Percentiles rank a stretch among this genome's conserved stretches.
Evolutionary conservation across 2,329 filamentous ascomycete species (phyloP).

Genomic region (Cladophialophora chaetospira): DNA sequence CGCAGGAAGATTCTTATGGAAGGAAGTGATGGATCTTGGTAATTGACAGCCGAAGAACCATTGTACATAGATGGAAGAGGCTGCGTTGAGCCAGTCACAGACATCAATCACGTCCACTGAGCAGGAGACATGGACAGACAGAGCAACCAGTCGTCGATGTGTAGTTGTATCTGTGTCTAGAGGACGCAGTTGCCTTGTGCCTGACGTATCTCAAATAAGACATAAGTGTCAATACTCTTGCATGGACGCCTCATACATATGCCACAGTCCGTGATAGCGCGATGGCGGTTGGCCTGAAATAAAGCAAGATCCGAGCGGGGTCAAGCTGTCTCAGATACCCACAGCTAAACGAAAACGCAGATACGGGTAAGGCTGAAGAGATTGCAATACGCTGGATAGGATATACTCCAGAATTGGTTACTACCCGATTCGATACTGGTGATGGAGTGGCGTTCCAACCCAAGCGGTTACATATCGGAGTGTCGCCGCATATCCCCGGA

Average conservation of each 20-base stretch:
- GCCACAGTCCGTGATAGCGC: no score
- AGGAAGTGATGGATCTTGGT: conserved; percentile 1
- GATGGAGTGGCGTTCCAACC: not conserved
- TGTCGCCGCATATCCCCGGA: no score
- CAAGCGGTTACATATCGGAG: no score
- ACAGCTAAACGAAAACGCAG: not conserved
- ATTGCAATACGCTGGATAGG: not conserved
- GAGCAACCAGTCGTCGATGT: no score
- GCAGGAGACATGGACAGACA: no score
- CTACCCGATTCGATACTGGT: not conserved
- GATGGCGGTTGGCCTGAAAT: no score
- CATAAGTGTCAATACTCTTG: no score
- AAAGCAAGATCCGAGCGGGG: no score
- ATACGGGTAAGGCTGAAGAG: not conserved
- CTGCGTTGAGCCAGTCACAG: not conserved
- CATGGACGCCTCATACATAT: no score
- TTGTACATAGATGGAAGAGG: not conserved
- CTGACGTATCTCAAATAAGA: no score
- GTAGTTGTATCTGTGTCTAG: no score
- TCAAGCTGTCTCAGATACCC: not conserved
- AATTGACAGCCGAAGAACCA: not conserved
- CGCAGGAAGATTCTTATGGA: conserved; percentile 6
- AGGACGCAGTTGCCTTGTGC: no score
- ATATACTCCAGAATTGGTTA: not conserved
- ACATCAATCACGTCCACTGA: not conserved